Evolutionary conservation across 164 flowering plant species (phyloP), one percentile per base, ranked within the genome.

Genomic region (Tetracentron sinense): DNA sequence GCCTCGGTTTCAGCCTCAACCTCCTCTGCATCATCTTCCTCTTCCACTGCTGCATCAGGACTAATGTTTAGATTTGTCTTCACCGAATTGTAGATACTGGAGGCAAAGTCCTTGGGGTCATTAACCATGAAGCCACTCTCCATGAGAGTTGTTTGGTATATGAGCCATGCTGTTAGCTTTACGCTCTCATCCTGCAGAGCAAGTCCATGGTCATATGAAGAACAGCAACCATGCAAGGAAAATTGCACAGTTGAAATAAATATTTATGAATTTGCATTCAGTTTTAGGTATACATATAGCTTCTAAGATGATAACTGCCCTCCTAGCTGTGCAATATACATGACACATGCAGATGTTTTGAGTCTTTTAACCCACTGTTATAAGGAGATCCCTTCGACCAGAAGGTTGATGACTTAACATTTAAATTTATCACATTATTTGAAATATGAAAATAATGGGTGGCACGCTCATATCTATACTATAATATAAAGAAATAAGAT

Each of bases 71-170:
- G 78, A 66, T 92, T 79, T 21, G 74, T n/a, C 72, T 88, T 94
- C 73, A 91, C 97, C 0, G 95, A 79, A 61, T 64, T 68, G 66
- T 94, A 88, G 58, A 94, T 87, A 1, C 83, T 69, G n/a, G 83
- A 76, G 8, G 99, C 96, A 60, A 94, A 91, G 50, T 86, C 93
- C 78, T 91, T 87, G 26, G 97, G 97, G 54, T 91, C 96, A 28
- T 19, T 62, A 7, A 81, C 84, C 51, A 69, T 17, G 70, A 94
- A 94, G 12, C 99, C 99, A 68, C 97, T 91, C 78, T 91, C 97
- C 89, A 91, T 79, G 16, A 94, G 82, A 7, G 96, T 95, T 6
- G 97, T 94, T 62, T 94, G 97, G 81, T 94, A 94, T 57, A 94
- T 80, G 29, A 94, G 93, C 54, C 75, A 76, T 17, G 96, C 97